These are phyloP conservation scores for Mycogone perniciosa DNA, from an alignment of 2,329 filamentous ascomycete genomes.

Conservation along the genomic window DNA sequence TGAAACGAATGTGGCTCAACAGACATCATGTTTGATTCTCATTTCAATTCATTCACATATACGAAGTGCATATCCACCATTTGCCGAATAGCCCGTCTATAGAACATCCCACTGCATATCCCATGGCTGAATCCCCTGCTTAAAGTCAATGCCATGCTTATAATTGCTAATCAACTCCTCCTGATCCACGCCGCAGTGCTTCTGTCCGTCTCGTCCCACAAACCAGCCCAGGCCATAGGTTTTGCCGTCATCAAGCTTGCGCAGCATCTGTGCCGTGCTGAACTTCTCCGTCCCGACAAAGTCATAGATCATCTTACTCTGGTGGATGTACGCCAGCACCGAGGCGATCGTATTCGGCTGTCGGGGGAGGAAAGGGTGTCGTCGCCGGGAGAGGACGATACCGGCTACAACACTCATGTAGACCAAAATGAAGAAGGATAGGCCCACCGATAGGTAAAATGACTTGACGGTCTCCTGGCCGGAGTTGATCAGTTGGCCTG, in stretches of 20 bases:
- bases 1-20: too few relatives aligned
- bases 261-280: slow-evolving; percentile 55
- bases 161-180: slow-evolving; percentile 63
- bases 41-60: too few relatives aligned
- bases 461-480: slow-evolving; percentile 56
- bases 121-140: slow-evolving; percentile 48
- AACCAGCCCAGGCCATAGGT: slow-evolving; percentile 76
- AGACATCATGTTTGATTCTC: too few relatives aligned
- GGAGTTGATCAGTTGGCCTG: slow-evolving; percentile 34
- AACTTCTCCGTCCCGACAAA: slow-evolving; percentile 66
- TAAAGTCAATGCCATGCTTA: slow-evolving; percentile 53
- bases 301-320: slow-evolving; percentile 71
- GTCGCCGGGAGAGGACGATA: slow-evolving; percentile 55
- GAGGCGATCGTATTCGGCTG: slow-evolving; percentile 74
- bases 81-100: slow-evolving; percentile 8
- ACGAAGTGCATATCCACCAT: too few relatives aligned
- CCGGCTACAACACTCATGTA: slow-evolving; percentile 56
- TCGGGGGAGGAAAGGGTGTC: slow-evolving; percentile 66
- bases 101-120: slow-evolving; percentile 34
- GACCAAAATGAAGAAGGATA: slow-evolving; percentile 58
- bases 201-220: slow-evolving; percentile 61
- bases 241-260: slow-evolving; percentile 50
- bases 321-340: slow-evolving; percentile 71
- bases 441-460: slow-evolving; percentile 59
- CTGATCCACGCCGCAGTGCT: slow-evolving; percentile 72